Evolutionary conservation across 2,329 filamentous ascomycete species (phyloP).

Genomic region (Stachybotrys echinatus): DNA sequence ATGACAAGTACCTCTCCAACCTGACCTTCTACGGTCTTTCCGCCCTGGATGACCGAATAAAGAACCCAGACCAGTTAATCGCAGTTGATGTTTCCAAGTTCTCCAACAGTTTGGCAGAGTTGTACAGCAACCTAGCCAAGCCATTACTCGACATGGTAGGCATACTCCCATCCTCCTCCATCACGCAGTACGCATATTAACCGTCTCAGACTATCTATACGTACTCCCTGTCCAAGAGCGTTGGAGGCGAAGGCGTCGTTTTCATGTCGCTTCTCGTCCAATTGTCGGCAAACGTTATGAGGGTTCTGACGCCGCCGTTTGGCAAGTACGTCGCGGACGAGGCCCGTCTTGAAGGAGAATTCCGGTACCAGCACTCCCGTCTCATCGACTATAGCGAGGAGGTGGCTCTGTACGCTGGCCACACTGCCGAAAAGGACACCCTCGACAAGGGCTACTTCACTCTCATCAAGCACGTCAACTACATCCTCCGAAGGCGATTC

Average conservation of each 20-base stretch:
- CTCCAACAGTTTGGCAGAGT: constrained; percentile 86
- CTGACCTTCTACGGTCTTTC: constrained; percentile 98
- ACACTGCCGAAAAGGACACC: constrained; percentile 91
- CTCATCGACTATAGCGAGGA: constrained; percentile 96
- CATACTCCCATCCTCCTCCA: background rate
- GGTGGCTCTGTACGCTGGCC: constrained; percentile 84
- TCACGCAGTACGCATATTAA: background rate
- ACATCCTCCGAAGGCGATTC: constrained; percentile 82
- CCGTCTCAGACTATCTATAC: constrained; percentile 72
- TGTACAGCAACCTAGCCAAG: constrained; percentile 96
- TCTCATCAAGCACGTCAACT: constrained; percentile 97
- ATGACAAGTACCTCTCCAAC: constrained; percentile 93
- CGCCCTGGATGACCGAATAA: constrained; percentile 92
- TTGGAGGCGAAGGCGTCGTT: constrained; percentile 93
- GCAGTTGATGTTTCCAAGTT: constrained; percentile 96
- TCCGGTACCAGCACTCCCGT: constrained; percentile 89
- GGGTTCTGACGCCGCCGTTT: constrained; percentile 89
- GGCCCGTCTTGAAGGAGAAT: constrained; percentile 89
- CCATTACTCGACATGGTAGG: constrained; percentile 84
- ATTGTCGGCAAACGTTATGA: constrained; percentile 87
- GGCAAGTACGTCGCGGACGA: constrained; percentile 98
- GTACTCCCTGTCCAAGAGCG: constrained; percentile 84
- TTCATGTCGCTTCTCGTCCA: constrained; percentile 95
- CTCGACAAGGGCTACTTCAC: constrained; percentile 99
- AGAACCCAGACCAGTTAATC: constrained; percentile 96